These are phyloP conservation scores for Hyaloscypha hepaticicola DNA, from an alignment of 495 filamentous ascomycete genomes.

Conservation along the genomic window DNA sequence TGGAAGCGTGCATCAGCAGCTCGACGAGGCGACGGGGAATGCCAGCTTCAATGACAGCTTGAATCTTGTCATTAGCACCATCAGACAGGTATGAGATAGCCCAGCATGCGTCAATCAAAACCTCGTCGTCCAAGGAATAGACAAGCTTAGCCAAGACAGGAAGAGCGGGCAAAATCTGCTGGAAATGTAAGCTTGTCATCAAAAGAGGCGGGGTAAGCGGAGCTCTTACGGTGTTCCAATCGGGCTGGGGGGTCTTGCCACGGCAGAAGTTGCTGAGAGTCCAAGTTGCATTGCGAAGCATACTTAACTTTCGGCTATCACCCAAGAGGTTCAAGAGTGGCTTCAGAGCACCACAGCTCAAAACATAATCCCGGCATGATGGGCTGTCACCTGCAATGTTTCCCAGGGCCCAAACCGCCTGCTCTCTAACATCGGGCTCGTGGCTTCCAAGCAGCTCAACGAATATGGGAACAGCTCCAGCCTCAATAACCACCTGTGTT, in stretches of 20 bases:
- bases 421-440: slow-evolving; percentile 97
- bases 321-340: slow-evolving; percentile 86
- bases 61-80: slow-evolving; percentile 98
- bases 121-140: slow-evolving; percentile 97
- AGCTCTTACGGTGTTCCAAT: slow-evolving; percentile 88
- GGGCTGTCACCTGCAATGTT: slow-evolving; percentile 99
- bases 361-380: slow-evolving; percentile 91
- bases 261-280: slow-evolving; percentile 99
- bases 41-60: slow-evolving; percentile 97
- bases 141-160: slow-evolving; percentile 96
- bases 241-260: slow-evolving; percentile 98
- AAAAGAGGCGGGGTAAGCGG: slow-evolving; percentile 6
- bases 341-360: slow-evolving; percentile 83
- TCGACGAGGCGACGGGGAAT: slow-evolving; percentile 97
- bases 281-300: slow-evolving; percentile 99
- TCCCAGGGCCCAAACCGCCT: slow-evolving; percentile 97
- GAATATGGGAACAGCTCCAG: slow-evolving; percentile 97
- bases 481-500: slow-evolving; percentile 98
- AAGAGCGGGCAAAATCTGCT: slow-evolving; percentile 93
- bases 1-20: slow-evolving; percentile 98
- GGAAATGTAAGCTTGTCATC: slow-evolving; percentile 24
- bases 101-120: slow-evolving; percentile 99
- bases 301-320: slow-evolving; percentile 98
- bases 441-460: slow-evolving; percentile 93
- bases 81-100: slow-evolving; percentile 99